Evolutionary conservation across 1,139 yeast genomes (phyloP), one percentile per base, ranked within the genome.

Genomic region (Debaryomyces udenii): DNA sequence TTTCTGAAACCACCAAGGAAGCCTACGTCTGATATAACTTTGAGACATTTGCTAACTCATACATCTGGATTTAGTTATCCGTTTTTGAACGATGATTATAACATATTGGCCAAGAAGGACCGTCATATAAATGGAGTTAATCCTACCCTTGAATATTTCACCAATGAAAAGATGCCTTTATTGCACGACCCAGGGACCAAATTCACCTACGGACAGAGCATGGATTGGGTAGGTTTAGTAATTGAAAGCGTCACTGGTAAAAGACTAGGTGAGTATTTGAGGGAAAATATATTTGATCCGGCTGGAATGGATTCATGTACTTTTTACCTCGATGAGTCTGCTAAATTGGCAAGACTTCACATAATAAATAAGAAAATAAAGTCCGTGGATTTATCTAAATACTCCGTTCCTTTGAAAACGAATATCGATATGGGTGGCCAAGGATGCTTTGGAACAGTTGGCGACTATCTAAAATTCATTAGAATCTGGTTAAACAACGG

Each of bases 201-300:
- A 7, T 80, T 79, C 74, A 54, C 57, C 39, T 80, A 80, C 52
- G 84, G 85, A 13, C 68, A 68, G 38, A 66, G 70, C 39, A 60
- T 68, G 27, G 85, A 80, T 50, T 76, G 82, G 80, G 70, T 76
- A 3, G 83, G 84, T 1, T 57, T 66, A 26, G 62, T 76, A 1
- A 58, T 80, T 20, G 67, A 76, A 47, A 60, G 62, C 27, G 62
- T 76, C 11, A 53, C 75, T 3, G 81, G 81, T 2, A 43, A 57
- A 48, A 56, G 56, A 15, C 57, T 80, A 18, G 75, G 77, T 6
- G 70, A 65, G 10, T 78, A 64, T 48, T 55, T 76, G 29, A 51
- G 63, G 30, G 55, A 64, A 29, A 47, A 66, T 37, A 55, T 80
- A 4, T 74, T 76, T 46, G 64, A 64, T 20, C 80, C 80, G 3